These are phyloP conservation scores for Tuber borchii DNA, from an alignment of 495 filamentous ascomycete species.

Conservation along the genomic window DNA sequence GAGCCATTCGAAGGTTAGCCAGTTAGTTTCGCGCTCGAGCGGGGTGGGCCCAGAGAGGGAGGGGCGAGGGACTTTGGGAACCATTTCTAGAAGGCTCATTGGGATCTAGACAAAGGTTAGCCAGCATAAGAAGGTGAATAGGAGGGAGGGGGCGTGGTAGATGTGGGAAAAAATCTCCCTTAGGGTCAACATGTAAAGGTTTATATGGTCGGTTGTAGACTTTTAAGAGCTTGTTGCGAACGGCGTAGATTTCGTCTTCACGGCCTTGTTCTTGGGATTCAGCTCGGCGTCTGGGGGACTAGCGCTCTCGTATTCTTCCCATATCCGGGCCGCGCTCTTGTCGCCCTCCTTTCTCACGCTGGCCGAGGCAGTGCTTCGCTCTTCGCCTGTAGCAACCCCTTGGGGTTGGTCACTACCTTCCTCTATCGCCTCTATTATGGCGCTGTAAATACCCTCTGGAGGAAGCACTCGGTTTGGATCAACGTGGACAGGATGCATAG, in stretches of 20 bases:
- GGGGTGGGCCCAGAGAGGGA: constrained; percentile 8
- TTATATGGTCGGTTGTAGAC: constrained; percentile 6
- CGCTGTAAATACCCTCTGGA: neutral
- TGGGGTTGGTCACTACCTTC: too few species aligned
- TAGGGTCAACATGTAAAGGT: neutral
- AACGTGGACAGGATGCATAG: neutral
- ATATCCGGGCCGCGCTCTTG: neutral
- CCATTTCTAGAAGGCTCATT: constrained; percentile 33
- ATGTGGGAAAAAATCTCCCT: constrained; percentile 11
- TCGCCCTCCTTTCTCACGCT: neutral
- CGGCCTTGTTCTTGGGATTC: neutral
- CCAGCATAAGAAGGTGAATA: neutral
- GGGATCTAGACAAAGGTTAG: neutral
- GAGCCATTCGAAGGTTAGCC: constrained; percentile 30
- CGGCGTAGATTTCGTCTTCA: constrained; percentile 9
- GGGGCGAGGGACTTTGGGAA: constrained; percentile 16
- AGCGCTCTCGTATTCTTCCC: constrained; percentile 5
- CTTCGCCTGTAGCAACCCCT: too few species aligned
- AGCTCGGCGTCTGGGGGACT: neutral
- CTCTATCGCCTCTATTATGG: neutral
- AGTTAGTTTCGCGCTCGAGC: neutral
- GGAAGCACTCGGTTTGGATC: neutral
- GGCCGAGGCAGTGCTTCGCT: neutral
- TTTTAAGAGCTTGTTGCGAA: constrained; percentile 11
- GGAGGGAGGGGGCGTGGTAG: neutral